Evolutionary conservation across 2,329 filamentous ascomycete genomes (phyloP), one percentile per base, ranked within the genome.

Genomic region (Fusarium penzigii): DNA sequence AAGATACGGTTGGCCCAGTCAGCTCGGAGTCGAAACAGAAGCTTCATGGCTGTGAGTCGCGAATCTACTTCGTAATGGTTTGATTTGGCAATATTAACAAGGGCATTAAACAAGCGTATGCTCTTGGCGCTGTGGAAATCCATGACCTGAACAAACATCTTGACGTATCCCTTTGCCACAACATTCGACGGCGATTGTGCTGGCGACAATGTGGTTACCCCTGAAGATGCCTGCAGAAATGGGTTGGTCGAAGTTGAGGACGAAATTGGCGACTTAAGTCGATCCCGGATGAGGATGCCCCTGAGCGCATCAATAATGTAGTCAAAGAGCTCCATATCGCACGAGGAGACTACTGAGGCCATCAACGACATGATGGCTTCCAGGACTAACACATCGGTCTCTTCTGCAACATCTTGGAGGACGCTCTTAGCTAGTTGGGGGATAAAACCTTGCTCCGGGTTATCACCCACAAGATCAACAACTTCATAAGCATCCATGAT

Each of bases 1-100:
- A 88, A 90, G 5, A 97, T 81, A 42, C 86, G 82, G 59, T 92
- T 84, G 10, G 88, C 84, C 68, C 88, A 90, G 70, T 96, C 91
- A 17, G 91, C 90, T 52, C 92, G 84, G 29, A 97, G 75, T 41
- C 92, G 85, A 67, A 95, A 93, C 2, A 97, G 75, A 41, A 93
- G 73, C 64, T 90, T 91, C 77, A 92, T 83, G 3, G 87, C 86
- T 12, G 85, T 86, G 25, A 94, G 74, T 7, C 89, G 86, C 46
- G 88, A 86, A 70, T 90, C 86, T 7, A 80, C 75, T 53, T 88
- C 87, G 55, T 81, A 84, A 32, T 78, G 75, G 29, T 76, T 78
- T 14, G 81, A 81, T 58, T 79, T 80, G 6, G 81, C 84, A 59
- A 92, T 84, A 47, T 78, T 77, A 40, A 92, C 73, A 6, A 93